Percentiles rank a stretch among this genome's conserved stretches.
These are phyloP conservation scores for Gossypium thurberi DNA, from an alignment of 345 rosid genomes.

Conservation along the genomic window DNA sequence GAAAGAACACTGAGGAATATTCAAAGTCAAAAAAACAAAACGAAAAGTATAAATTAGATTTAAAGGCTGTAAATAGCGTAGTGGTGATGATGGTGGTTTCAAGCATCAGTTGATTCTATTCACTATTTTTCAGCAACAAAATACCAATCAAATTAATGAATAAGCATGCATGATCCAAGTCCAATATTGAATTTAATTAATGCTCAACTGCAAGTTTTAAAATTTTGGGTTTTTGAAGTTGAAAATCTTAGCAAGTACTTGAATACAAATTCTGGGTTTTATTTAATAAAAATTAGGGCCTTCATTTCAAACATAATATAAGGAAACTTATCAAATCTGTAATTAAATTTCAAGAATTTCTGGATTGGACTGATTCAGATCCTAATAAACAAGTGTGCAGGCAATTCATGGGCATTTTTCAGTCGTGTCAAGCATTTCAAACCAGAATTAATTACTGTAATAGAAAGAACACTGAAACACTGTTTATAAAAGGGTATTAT, in stretches of 20 bases:
- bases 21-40: slow-evolving; percentile 19
- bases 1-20: neutral
- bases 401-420: neutral
- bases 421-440: neutral
- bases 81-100: neutral
- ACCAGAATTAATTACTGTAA: neutral
- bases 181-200: neutral
- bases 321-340: neutral
- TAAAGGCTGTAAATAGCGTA: neutral
- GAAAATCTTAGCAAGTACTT: neutral
- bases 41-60: neutral
- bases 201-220: neutral
- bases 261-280: neutral
- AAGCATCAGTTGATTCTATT: neutral
- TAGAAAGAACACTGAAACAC: neutral
- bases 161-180: neutral
- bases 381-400: neutral
- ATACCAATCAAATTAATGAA: no score
- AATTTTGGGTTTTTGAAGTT: neutral
- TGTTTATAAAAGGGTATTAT: neutral
- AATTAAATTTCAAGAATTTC: slow-evolving; percentile 1
- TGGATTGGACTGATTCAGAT: neutral
- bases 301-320: neutral
- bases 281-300: neutral
- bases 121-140: no score